A percentile compares a stretch with the other conserved stretches of the same genome.
Evolutionary conservation across 2,329 filamentous ascomycete species (phyloP).

Genomic region (Penicillium glabrum): DNA sequence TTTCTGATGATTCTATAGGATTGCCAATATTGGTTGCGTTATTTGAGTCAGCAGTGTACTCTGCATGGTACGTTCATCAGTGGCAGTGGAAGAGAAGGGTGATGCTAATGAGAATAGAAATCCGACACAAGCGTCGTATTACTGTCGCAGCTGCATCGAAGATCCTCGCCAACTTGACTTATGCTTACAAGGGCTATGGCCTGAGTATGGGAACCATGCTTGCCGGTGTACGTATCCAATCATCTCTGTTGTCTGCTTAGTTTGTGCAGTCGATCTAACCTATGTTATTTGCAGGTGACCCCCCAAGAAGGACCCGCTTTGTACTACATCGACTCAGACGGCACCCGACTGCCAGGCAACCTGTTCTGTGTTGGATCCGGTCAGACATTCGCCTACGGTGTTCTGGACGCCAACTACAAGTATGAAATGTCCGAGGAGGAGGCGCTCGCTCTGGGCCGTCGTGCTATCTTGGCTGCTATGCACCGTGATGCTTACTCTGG

Average conservation of each 20-base stretch:
- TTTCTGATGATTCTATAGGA: slow-evolving; percentile 54
- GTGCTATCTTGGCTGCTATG: slow-evolving; percentile 93
- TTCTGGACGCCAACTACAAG: slow-evolving; percentile 90
- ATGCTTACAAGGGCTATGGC: slow-evolving; percentile 98
- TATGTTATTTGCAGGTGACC: slow-evolving; percentile 29
- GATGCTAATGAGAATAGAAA: slow-evolving; percentile 52
- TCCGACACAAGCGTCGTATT: slow-evolving; percentile 98
- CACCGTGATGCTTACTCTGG: slow-evolving; percentile 98
- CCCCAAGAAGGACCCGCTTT: slow-evolving; percentile 93
- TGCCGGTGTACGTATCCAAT: slow-evolving; percentile 82
- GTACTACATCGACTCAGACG: slow-evolving; percentile 98
- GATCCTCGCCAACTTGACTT: slow-evolving; percentile 97
- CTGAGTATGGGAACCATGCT: slow-evolving; percentile 99
- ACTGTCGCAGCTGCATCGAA: slow-evolving; percentile 96
- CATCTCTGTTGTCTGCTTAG: not conserved
- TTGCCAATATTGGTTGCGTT: slow-evolving; percentile 99
- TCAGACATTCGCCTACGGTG: slow-evolving; percentile 98
- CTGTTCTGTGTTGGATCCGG: slow-evolving; percentile 97
- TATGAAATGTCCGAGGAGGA: slow-evolving; percentile 87
- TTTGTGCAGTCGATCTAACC: not conserved
- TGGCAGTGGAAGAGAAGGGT: not conserved
- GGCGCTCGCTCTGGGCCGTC: slow-evolving; percentile 82
- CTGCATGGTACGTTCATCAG: slow-evolving; percentile 65
- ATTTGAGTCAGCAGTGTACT: slow-evolving; percentile 97
- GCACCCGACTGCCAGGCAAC: slow-evolving; percentile 88